Base-by-base conservation (phyloP, 2,329 filamentous ascomycete genomes). In the Eurotiales sp. region DNA sequence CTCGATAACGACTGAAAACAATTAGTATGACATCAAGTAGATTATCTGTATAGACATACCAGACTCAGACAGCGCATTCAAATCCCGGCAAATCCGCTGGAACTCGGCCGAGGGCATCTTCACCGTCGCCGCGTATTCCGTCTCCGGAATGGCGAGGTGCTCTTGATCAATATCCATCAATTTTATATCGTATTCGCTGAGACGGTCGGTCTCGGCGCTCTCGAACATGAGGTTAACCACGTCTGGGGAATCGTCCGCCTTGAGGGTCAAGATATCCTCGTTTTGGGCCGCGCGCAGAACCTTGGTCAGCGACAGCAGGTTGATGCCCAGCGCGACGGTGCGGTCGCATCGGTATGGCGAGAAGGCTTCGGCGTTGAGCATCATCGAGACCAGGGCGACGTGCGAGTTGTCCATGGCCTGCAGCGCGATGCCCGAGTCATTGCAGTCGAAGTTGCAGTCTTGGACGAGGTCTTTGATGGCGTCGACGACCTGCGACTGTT, bases 361-460 rank as follows among this genome's bases (percentile, higher is more conserved):
- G 80, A 99, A 99, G 61, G 85, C 85, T 71, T 97, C 93, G 55
- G 92, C 88, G 77, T 93, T 93, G 72, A 99, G 87, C 81, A 95
- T 85, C 93, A 99, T 99, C 60, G 93, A 96, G 49, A 99, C 93
- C 50, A 99, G 88, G 56, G 93, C 93, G 64, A 99, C 93, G 76
- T 99, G 93, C 46, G 91, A 97, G 83, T 97, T 99, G 80, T 99
- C 93, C 95, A 99, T 99, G 67, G 93, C 93, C 76, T 99, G 93
- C 51, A 99, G 88, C 46, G 92, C 91, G 67, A 99, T 93, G 57
- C 93, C 93, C 50, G 90, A 92, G 81, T 99, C 95, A 87, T 97
- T 99, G 87, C 95, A 99, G 81, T 99, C 93, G 77, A 99, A 99
- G 78, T 99, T 99, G 85, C 93, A 99, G 77, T 99, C 93, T 75